Evolutionary conservation across 306 rosid genomes (phyloP).

Genomic region (Cicer arietinum): DNA sequence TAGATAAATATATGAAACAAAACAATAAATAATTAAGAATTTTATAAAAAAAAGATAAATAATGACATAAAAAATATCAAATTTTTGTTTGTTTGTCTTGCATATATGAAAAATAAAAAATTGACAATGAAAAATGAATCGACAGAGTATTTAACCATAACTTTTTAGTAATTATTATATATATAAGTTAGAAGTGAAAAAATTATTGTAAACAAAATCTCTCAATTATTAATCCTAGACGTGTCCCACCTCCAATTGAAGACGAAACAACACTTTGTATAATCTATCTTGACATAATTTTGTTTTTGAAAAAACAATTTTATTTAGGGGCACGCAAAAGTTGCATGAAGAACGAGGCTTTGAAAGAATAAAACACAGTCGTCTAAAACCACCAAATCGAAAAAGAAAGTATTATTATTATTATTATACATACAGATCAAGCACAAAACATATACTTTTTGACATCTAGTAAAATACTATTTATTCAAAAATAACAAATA

Average conservation of each 20-base stretch:
- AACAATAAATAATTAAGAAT: too few species aligned
- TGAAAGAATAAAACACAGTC: neutral
- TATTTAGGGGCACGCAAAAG: neutral
- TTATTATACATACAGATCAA: neutral
- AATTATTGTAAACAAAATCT: neutral
- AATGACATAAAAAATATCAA: too few species aligned
- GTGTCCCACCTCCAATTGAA: neutral
- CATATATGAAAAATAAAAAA: too few species aligned
- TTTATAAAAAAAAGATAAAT: too few species aligned
- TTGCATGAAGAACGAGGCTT: neutral
- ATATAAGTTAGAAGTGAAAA: neutral
- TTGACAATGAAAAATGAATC: too few species aligned
- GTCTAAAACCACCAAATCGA: neutral
- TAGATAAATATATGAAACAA: too few species aligned
- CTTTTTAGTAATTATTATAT: too few species aligned
- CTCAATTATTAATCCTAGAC: neutral
- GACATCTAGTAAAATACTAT: too few species aligned
- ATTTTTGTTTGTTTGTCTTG: too few species aligned
- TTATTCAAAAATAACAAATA: too few species aligned
- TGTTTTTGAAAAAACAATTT: neutral
- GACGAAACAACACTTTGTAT: neutral
- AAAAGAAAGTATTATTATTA: neutral
- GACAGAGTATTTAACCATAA: too few species aligned
- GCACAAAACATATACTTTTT: too few species aligned
- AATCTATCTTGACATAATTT: neutral